A percentile compares a stretch with the other conserved stretches of the same genome.
These are phyloP conservation scores for Daedaleopsis sinensis DNA, from an alignment of 768 basidiomycete species.

Conservation along the genomic window DNA sequence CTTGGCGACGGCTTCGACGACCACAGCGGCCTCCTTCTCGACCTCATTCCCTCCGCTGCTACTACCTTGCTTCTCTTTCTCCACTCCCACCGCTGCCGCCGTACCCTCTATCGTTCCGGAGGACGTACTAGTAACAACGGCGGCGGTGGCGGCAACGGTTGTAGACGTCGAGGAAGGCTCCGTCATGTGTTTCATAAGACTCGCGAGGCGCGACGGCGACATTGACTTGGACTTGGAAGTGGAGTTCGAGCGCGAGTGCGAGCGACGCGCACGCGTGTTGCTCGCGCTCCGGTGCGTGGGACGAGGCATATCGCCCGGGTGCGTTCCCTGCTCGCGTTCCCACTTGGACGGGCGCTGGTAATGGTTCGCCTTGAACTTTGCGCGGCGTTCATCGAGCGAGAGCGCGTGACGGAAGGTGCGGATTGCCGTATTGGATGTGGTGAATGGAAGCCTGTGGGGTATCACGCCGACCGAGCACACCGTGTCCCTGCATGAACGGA, in stretches of 20 bases:
- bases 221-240: neutral
- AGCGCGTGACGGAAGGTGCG: conserved; percentile 72
- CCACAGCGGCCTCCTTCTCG: neutral
- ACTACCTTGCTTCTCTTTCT: neutral
- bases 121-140: neutral
- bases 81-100: neutral
- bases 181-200: neutral
- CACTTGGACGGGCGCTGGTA: conserved; percentile 34
- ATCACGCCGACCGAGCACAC: conserved; percentile 70
- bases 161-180: neutral
- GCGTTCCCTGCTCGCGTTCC: conserved; percentile 47
- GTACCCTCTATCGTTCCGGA: neutral
- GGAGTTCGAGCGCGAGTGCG: neutral
- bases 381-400: conserved; percentile 72
- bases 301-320: conserved; percentile 51
- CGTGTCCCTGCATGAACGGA: conserved; percentile 56
- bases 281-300: neutral
- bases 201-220: neutral
- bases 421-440: conserved; percentile 59
- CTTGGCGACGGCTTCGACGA: neutral
- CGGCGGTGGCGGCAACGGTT: conserved; percentile 8
- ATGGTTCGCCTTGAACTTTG: conserved; percentile 47
- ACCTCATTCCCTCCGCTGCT: neutral
- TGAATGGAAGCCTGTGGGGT: conserved; percentile 67
- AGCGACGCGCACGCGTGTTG: neutral